phyloP scores from a whole-genome alignment of 106 monocot genomes.

The Acanthochlamys bracteata region DNA sequence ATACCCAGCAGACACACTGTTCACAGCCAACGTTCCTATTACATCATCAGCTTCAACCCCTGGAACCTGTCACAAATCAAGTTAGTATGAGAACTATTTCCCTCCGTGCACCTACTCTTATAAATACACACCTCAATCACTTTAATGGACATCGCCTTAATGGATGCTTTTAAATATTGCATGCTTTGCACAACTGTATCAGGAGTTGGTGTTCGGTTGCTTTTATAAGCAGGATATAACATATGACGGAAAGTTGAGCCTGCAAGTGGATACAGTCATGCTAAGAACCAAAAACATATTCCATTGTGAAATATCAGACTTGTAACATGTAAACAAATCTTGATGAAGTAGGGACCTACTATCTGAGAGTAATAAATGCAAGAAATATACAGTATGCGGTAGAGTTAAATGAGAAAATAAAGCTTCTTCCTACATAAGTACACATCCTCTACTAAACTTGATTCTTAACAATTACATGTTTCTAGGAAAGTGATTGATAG shows the following conservation, averaged over 20 bases:
- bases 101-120: not conserved
- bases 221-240: constrained; percentile 80
- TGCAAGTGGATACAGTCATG: constrained; percentile 7
- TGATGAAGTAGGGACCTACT: too few relatives aligned
- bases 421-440: too few relatives aligned
- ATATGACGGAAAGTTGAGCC: constrained; percentile 85
- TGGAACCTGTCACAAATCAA: constrained; percentile 64
- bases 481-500: too few relatives aligned
- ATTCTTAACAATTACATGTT: too few relatives aligned
- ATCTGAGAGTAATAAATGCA: too few relatives aligned
- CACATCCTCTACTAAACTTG: too few relatives aligned
- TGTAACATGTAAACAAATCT: too few relatives aligned
- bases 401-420: too few relatives aligned
- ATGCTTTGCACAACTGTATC: constrained; percentile 92
- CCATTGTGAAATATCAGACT: too few relatives aligned
- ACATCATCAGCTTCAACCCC: constrained; percentile 99
- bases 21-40: constrained; percentile 89
- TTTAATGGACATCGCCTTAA: constrained; percentile 96
- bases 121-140: constrained; percentile 73
- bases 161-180: constrained; percentile 94
- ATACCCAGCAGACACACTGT: constrained; percentile 73
- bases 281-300: not conserved
- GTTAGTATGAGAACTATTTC: not conserved
- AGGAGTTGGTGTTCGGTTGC: constrained; percentile 86
- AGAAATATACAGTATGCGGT: too few relatives aligned